Base-by-base conservation (phyloP, 177 flowering plant genomes). In the Vitis hybrid region DNA sequence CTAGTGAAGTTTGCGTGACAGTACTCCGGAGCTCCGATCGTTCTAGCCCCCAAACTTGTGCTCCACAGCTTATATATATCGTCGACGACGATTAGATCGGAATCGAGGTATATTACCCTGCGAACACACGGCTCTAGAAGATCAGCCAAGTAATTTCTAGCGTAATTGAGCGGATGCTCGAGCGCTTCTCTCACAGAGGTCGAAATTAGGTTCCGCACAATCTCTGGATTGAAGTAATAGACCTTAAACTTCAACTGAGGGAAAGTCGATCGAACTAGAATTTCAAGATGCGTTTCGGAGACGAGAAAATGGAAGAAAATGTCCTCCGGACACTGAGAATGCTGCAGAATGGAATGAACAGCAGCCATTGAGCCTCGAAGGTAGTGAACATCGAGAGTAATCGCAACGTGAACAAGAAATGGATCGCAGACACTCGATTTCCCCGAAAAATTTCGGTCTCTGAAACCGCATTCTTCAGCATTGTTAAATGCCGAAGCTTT, bases 1-100 rank as follows among this genome's bases (percentile, higher is more conserved):
- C 83, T 85, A n/a, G 84, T 83, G 78, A 86, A 83, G 75, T 84
- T 83, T 1, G 87, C 87, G 64, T 86, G 86, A 66, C 90, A 86
- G 70, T 86, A 86, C 48, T 86, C 90, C 60, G 90, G 90, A 0
- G 86, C 90, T 2, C 87, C 90, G 56, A 86, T 81, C 0, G 86
- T 83, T 48, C 70, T 74, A 1, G 72, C 22, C 14, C 84, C 86
- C 55, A 86, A 49, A 12, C 67, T 74, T 3, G 86, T 86, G 5
- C 62, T 65, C 90, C 88, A 86, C 2, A 86, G 81, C 78, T 83
- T 83, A 8, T 81, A 48, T 58, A 86, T 76, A 51, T 86, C 90
- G 60, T 86, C 90, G 8, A 86, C 87, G 2, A 87, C 83, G 11
- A 87, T 77, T 10, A 87, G 81, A 76, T 87, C 89, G 14, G 88